phyloP scores from a whole-genome alignment of 2,329 filamentous ascomycete genomes.

The Nemania diffusa region DNA sequence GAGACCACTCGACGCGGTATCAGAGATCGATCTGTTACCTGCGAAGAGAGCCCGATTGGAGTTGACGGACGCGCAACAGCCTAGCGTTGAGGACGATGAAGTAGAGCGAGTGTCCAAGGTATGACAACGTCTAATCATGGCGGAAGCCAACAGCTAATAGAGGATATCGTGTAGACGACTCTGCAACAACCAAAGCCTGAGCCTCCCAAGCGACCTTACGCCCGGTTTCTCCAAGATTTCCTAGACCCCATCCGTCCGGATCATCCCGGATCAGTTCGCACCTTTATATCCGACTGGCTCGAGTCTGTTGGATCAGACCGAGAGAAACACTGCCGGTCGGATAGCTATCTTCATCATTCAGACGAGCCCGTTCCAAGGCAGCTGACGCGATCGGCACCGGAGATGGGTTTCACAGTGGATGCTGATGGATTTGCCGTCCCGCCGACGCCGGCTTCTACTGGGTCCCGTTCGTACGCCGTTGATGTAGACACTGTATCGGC shows the following conservation, averaged over 20 bases:
- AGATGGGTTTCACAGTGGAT: background rate
- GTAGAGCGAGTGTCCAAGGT: too few relatives aligned
- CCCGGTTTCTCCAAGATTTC: background rate
- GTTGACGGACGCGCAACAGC: too few relatives aligned
- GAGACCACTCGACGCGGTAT: too few relatives aligned
- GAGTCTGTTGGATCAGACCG: conserved; percentile 42
- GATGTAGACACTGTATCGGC: background rate
- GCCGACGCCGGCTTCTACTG: background rate
- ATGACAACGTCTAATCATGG: too few relatives aligned
- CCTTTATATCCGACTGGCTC: conserved; percentile 25
- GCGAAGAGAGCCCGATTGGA: too few relatives aligned
- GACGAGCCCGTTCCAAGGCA: conserved; percentile 40
- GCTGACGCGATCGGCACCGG: conserved; percentile 27
- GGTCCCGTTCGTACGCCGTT: background rate
- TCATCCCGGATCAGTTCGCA: background rate
- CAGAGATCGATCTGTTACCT: too few relatives aligned
- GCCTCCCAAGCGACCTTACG: background rate
- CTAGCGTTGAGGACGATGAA: too few relatives aligned
- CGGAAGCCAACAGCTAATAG: too few relatives aligned
- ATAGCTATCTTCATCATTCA: conserved; percentile 42
- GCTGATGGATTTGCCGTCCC: background rate
- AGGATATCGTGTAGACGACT: too few relatives aligned
- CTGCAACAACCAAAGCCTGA: too few relatives aligned
- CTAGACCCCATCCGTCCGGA: background rate
- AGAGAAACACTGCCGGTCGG: conserved; percentile 45